phyloP scores from a whole-genome alignment of 257 asterid genomes.

The Agastache rugosa region DNA sequence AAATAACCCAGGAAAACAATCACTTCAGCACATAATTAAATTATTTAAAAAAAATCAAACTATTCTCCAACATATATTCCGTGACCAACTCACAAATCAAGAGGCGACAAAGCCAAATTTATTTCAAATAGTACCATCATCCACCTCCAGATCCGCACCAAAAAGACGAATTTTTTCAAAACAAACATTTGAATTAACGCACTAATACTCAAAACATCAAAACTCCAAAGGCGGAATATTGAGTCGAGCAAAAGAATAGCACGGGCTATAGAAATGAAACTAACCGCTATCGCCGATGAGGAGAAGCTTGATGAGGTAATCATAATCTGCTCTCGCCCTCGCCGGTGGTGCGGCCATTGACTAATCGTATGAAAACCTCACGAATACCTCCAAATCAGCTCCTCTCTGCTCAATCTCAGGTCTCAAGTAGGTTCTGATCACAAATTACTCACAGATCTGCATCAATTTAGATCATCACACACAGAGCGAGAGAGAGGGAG shows the following conservation, averaged over 20 bases:
- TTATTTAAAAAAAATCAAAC: neutral
- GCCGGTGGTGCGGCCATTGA: conserved; percentile 74
- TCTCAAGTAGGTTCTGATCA: conserved; percentile 10
- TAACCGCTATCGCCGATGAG: conserved; percentile 72
- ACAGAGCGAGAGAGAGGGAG: neutral
- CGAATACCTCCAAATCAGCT: conserved; percentile 29
- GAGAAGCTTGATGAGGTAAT: conserved; percentile 71
- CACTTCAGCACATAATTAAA: neutral
- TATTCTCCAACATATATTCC: conserved; percentile 3
- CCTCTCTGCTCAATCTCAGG: conserved; percentile 31
- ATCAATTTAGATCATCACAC: conserved; percentile 32
- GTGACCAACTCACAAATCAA: conserved; percentile 4
- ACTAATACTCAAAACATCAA: neutral
- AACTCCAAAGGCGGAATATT: neutral
- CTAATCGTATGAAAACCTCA: conserved; percentile 34
- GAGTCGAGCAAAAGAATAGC: neutral
- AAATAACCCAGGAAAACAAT: neutral
- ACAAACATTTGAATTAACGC: conserved; percentile 3
- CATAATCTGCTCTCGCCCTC: conserved; percentile 75
- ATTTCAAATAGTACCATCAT: conserved; percentile 21
- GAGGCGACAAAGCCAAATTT: conserved; percentile 23
- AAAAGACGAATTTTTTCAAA: neutral
- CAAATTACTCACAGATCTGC: conserved; percentile 42
- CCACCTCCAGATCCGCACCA: conserved; percentile 41
- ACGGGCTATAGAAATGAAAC: neutral